Evolutionary conservation across 2,329 filamentous ascomycete species (phyloP), one percentile per base, ranked within the genome.

Genomic region (Xylaria multiplex): DNA sequence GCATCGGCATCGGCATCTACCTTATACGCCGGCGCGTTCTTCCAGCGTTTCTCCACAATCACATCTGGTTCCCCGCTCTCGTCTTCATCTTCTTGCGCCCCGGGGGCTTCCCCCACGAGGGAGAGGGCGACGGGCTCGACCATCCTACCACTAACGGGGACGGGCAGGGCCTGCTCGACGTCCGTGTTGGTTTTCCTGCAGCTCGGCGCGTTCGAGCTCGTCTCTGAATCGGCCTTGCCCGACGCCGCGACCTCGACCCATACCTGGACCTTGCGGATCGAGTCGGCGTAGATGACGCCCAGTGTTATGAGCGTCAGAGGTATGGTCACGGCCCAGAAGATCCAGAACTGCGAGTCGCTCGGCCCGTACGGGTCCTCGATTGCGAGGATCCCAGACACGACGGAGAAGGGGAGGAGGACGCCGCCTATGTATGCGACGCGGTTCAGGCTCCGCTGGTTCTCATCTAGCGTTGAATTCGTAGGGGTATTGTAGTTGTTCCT

Each of bases 361-460:
- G 84, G 83, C 0, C 79, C 79, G 68, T 80, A 85, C 0, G 78
- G 73, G 7, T 81, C 81, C 32, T 80, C 78, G 75, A 85, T 85
- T 14, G 81, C 81, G 14, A 85, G 75, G 8, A 85, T 77, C 13
- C 81, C 78, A 0, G 83, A 81, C 4, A 85, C 80, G 14, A 85
- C 77, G 3, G 81, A 82, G 19, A 85, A 71, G 2, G 84, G 84
- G 0, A 85, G 77, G 5, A 85, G 74, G 1, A 85, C 71, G 0
- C 82, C 84, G 54, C 83, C 84, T 11, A 85, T 77, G 72, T 85
- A 85, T 1, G 81, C 77, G 14, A 85, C 80, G 6, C 84, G 81
- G 72, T 83, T 79, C 7, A 85, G 77, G 22, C 80, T 78, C 16
- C 79, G 77, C 59, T 81, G 71, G 67, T 80, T 80, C 61, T 77